Evolutionary conservation across 2,329 filamentous ascomycete species (phyloP), one percentile per base, ranked within the genome.

Genomic region (Herpomyces periplanetae): DNA sequence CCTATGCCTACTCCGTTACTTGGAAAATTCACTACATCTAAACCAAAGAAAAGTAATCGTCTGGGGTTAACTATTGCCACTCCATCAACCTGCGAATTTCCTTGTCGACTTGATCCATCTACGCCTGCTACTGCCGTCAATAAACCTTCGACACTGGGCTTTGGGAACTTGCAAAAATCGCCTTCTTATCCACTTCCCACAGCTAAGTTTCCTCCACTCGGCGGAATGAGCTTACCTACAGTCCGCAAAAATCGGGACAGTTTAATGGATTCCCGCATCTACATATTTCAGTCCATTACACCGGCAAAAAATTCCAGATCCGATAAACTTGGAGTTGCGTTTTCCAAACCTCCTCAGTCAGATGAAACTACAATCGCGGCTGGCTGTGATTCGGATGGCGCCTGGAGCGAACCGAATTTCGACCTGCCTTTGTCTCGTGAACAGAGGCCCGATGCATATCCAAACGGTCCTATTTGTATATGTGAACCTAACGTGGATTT

Each of bases 391-490:
- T 62, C 68, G 33, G 62, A 69, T 28, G 55, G 64, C 22, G 33
- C 37, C 11, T 41, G 45, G 18, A 41, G 43, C 19, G 43, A 47
- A 22, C 43, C 41, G 15, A 47, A 47, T 22, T 47, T 46, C 20
- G 44, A 48, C 20, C 33, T 47, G 13, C 48, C 51, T 14, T 47
- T 55, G 23, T 60, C 54, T 5, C 44, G 46, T 12, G 51, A 55
- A 29, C 50, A 51, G 27, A 73, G 73, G 39, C 63, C 63, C 0
- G 64, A 65, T 8, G 63, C 63, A 1, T 84, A 84, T 31, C 66
- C 66, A 0, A 52, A 69, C 27, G 66, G 66, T 0, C 68, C 66
- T 1, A 61, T 75, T 20, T 58, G 63, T 27, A 73, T 84, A 19
- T 73, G 75, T 27, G 57, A 56, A 20, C 59, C 66, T 22, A 52